Conservation (phyloP, 139 green algal genomes). For the Chlamydomonas incerta region DNA sequence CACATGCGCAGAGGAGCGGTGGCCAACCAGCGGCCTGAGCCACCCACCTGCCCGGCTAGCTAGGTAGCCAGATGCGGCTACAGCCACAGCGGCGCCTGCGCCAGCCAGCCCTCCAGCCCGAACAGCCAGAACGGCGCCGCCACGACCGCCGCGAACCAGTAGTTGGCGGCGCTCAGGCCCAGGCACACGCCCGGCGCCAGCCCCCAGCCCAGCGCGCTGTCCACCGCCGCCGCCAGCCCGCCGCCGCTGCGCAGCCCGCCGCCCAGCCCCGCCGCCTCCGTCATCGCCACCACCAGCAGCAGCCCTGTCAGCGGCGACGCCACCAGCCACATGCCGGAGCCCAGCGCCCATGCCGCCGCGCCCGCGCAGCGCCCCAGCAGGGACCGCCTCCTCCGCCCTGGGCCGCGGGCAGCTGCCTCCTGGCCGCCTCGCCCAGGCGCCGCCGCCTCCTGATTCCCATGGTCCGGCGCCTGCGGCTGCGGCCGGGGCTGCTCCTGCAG, state of each 20-base stretch:
- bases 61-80: too few species aligned
- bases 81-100: neutral
- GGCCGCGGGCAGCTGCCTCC: neutral
- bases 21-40: too few species aligned
- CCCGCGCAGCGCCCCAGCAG: neutral
- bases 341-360: neutral
- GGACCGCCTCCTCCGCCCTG: neutral
- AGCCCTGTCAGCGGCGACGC: neutral
- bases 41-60: too few species aligned
- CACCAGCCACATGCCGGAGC: neutral
- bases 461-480: neutral
- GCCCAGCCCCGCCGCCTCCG: neutral
- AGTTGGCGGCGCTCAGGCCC: neutral
- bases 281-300: neutral
- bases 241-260: neutral
- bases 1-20: too few species aligned
- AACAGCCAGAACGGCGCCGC: slow-evolving; percentile 7
- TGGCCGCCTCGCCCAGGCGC: neutral
- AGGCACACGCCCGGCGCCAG: neutral
- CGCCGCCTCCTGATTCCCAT: neutral
- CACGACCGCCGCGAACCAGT: neutral
- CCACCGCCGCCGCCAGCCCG: neutral
- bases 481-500: neutral
- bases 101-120: neutral
- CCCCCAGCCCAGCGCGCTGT: neutral